Percentiles rank a stretch among this genome's conserved stretches.
Evolutionary conservation across 768 basidiomycete species (phyloP).

Genomic region (Lyophyllum shimeji): DNA sequence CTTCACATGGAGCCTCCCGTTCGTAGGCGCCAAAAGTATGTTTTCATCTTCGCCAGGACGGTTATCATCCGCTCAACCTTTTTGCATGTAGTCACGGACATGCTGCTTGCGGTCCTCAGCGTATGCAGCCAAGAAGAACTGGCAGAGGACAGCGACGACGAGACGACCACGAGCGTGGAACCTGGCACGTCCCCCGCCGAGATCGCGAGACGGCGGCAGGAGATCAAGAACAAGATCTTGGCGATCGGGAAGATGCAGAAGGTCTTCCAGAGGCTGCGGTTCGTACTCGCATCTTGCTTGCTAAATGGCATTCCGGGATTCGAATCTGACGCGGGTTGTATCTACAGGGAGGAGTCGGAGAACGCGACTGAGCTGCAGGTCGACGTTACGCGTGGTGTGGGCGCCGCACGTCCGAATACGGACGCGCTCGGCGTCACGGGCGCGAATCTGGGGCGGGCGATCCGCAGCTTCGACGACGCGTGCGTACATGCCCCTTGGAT

Average conservation of each 20-base stretch:
- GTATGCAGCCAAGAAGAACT: conserved; percentile 95
- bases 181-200: conserved; percentile 37
- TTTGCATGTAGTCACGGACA: conserved; percentile 80
- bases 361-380: conserved; percentile 66
- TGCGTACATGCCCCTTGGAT: conserved; percentile 34
- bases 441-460: conserved; percentile 55
- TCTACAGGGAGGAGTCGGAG: conserved; percentile 72
- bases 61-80: not conserved
- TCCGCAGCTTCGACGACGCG: conserved; percentile 78
- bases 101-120: conserved; percentile 92
- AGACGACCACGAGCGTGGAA: conserved; percentile 27
- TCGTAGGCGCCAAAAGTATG: conserved; percentile 95
- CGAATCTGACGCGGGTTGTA: not conserved
- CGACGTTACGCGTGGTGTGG: conserved; percentile 27
- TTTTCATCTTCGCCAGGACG: not conserved
- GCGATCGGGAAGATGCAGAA: conserved; percentile 90
- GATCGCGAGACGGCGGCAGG: conserved; percentile 55
- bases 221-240: conserved; percentile 92
- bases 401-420: conserved; percentile 25
- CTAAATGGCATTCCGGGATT: not conserved
- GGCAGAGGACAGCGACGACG: conserved; percentile 50
- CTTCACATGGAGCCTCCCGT: conserved; percentile 97
- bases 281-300: conserved; percentile 23
- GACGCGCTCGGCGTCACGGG: conserved; percentile 61
- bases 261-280: conserved; percentile 89